These are phyloP conservation scores for Coniella vitis DNA, from an alignment of 2,329 filamentous ascomycete species.

Conservation along the genomic window DNA sequence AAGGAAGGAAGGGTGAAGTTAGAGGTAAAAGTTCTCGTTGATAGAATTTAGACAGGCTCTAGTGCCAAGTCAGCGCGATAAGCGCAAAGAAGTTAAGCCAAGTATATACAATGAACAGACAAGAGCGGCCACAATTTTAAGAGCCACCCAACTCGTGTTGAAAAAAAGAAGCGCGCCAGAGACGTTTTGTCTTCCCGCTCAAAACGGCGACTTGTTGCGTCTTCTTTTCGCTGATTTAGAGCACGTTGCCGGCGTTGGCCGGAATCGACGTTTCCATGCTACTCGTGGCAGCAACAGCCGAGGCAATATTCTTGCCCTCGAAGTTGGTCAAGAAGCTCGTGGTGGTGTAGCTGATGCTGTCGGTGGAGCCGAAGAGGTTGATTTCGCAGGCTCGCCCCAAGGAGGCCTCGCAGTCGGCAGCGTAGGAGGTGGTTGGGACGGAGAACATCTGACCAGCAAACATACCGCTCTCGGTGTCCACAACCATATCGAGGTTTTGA, in stretches of 20 bases:
- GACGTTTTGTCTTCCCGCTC: too few species aligned
- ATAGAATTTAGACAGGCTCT: too few species aligned
- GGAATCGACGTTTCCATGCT: conserved; percentile 7
- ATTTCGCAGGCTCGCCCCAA: conserved; percentile 44
- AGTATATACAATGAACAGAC: background rate
- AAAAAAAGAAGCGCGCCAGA: too few species aligned
- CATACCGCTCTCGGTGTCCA: conserved; percentile 25
- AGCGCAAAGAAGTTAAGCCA: too few species aligned
- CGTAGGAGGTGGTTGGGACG: conserved; percentile 22
- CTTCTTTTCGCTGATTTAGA: background rate
- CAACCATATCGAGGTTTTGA: conserved; percentile 42
- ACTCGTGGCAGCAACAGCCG: conserved; percentile 8
- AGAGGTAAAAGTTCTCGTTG: too few species aligned
- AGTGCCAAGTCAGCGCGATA: too few species aligned
- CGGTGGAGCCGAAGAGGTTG: conserved; percentile 30
- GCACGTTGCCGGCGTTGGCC: conserved; percentile 10
- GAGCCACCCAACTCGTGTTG: too few species aligned
- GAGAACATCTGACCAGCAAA: conserved; percentile 19
- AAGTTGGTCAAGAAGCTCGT: conserved; percentile 15
- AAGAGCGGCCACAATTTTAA: too few species aligned
- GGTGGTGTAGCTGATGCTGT: conserved; percentile 6
- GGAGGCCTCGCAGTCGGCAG: conserved; percentile 32
- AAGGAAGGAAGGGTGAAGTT: too few species aligned
- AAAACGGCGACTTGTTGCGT: too few species aligned
- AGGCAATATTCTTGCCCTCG: conserved; percentile 16